phyloP scores from a whole-genome alignment of 805 yeast species.

The Komagataella pastoris region DNA sequence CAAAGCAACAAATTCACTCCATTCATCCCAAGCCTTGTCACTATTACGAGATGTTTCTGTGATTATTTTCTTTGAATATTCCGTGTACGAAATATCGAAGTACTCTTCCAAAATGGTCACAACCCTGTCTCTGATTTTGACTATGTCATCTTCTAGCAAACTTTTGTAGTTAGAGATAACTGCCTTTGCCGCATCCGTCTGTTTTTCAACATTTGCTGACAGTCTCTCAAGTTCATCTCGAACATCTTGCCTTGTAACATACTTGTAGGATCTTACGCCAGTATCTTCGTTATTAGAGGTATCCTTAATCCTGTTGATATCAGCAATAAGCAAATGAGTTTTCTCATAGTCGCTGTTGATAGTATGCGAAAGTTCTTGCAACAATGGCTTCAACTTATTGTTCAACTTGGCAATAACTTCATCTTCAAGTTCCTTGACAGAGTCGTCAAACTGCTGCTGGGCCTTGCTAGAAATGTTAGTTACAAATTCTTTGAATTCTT shows the following conservation, averaged over 20 bases:
- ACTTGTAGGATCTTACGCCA: slow-evolving; percentile 7
- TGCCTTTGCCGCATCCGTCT: slow-evolving; percentile 18
- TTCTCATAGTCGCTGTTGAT: slow-evolving; percentile 14
- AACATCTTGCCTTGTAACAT: slow-evolving; percentile 31
- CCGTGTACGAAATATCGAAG: slow-evolving; percentile 52
- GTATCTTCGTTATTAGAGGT: slow-evolving; percentile 1
- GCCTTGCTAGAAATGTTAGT: slow-evolving; percentile 24
- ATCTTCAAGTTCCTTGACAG: slow-evolving; percentile 18
- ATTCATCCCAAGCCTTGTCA: slow-evolving; percentile 33
- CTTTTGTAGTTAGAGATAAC: slow-evolving; percentile 17
- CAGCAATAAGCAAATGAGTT: slow-evolving; percentile 12
- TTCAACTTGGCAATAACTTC: slow-evolving; percentile 13
- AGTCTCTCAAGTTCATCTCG: slow-evolving; percentile 26
- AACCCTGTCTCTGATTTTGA: slow-evolving; percentile 24
- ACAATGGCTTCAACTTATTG: slow-evolving; percentile 17
- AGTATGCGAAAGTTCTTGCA: slow-evolving; percentile 11
- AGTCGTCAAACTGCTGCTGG: slow-evolving; percentile 21
- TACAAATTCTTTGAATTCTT: slow-evolving; percentile 17
- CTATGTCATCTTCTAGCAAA: slow-evolving; percentile 17
- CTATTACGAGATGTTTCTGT: slow-evolving; percentile 13
- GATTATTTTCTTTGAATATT: slow-evolving; percentile 49
- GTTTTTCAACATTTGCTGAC: slow-evolving; percentile 14
- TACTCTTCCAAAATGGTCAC: slow-evolving; percentile 64
- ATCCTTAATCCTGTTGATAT: slow-evolving; percentile 9
- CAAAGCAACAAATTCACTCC: slow-evolving; percentile 47